These are phyloP conservation scores for Nothopassalora personata DNA, from an alignment of 2,329 filamentous ascomycete species.

Conservation along the genomic window DNA sequence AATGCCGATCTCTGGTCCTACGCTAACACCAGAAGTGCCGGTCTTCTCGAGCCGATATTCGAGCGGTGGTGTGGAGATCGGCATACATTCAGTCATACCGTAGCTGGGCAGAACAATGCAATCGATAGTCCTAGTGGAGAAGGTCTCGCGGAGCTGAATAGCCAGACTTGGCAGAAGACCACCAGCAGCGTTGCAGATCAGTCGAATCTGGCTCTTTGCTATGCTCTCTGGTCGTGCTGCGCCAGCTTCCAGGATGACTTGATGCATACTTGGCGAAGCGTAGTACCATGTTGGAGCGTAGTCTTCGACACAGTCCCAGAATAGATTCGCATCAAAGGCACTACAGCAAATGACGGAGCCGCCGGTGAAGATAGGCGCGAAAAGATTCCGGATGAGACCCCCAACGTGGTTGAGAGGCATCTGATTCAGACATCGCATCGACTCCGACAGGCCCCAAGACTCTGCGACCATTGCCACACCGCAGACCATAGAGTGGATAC, in stretches of 20 bases:
- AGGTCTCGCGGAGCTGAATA: constrained; percentile 45
- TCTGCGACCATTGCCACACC: constrained; percentile 51
- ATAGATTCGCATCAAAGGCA: constrained; percentile 51
- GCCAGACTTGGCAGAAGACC: constrained; percentile 50
- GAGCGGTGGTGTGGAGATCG: constrained; percentile 52
- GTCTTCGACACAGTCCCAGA: constrained; percentile 51
- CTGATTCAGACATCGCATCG: constrained; percentile 53
- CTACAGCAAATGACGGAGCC: constrained; percentile 52
- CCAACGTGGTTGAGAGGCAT: constrained; percentile 55
- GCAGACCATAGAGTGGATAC: constrained; percentile 46
- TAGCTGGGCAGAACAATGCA: constrained; percentile 53
- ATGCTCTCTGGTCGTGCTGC: constrained; percentile 38
- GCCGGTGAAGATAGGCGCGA: constrained; percentile 51
- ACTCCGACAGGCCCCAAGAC: constrained; percentile 47
- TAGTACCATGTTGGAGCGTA: constrained; percentile 53
- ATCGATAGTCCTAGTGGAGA: constrained; percentile 29
- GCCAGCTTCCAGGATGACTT: constrained; percentile 48
- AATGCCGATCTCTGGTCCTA: constrained; percentile 50
- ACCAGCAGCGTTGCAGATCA: constrained; percentile 54
- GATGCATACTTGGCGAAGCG: constrained; percentile 54
- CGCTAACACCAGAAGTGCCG: constrained; percentile 50
- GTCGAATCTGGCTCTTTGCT: constrained; percentile 42
- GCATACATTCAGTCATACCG: constrained; percentile 58
- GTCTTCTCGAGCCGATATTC: constrained; percentile 48
- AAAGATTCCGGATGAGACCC: constrained; percentile 51